A percentile compares a stretch with the other conserved stretches of the same genome.
Evolutionary conservation across 495 filamentous ascomycete genomes (phyloP).

Genomic region (Aspergillus diversus): DNA sequence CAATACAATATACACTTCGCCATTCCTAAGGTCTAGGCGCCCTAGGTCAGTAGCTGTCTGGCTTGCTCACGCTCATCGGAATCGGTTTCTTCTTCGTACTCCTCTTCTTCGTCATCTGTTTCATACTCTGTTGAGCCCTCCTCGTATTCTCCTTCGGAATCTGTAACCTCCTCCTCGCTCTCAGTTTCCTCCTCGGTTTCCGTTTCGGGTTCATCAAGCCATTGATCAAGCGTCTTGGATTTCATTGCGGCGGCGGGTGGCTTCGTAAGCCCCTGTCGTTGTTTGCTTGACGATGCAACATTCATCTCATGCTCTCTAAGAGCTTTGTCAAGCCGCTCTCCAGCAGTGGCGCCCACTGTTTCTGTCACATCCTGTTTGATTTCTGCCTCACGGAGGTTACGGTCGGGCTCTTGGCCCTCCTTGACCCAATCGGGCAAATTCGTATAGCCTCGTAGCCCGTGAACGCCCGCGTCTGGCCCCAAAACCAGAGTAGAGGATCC

Average conservation of each 20-base stretch:
- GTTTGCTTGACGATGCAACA: constrained; percentile 22
- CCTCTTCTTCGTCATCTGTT: constrained; percentile 20
- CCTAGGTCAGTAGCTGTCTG: constrained; percentile 20
- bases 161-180: constrained; percentile 53
- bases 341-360: constrained; percentile 55
- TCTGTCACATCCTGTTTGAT: constrained; percentile 34
- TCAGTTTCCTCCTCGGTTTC: constrained; percentile 52
- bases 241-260: constrained; percentile 33
- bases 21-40: neutral
- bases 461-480: constrained; percentile 70
- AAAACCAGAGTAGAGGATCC: constrained; percentile 85
- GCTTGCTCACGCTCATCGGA: constrained; percentile 25
- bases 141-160: constrained; percentile 54
- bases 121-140: constrained; percentile 41
- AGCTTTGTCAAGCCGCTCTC: constrained; percentile 65
- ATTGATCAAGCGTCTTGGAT: constrained; percentile 83
- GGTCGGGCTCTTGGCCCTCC: constrained; percentile 76
- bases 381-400: constrained; percentile 62
- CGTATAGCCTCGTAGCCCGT: constrained; percentile 75
- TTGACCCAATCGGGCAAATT: constrained; percentile 83
- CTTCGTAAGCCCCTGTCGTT: constrained; percentile 23
- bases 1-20: neutral
- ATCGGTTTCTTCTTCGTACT: constrained; percentile 27
- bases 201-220: constrained; percentile 64
- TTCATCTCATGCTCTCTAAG: constrained; percentile 45